Evolutionary conservation across 1,284 basidiomycete species (phyloP).

Genomic region (Laetiporus sulphureus): DNA sequence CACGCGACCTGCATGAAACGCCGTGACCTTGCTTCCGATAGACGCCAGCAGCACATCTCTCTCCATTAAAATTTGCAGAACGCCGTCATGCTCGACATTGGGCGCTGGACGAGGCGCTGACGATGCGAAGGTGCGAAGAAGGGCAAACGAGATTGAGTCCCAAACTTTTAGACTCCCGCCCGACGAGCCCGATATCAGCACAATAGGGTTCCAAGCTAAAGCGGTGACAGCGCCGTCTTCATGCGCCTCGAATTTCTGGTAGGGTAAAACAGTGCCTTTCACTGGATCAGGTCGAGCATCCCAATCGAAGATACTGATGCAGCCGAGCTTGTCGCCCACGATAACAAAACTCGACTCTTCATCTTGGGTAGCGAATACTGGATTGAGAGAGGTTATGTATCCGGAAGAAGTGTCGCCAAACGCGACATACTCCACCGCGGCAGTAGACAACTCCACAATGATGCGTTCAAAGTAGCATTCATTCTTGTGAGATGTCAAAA

Average conservation of each 20-base stretch:
- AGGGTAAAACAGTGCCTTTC: conserved; percentile 20
- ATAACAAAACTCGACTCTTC: conserved; percentile 44
- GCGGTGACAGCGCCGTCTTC: conserved; percentile 53
- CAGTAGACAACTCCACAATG: conserved; percentile 27
- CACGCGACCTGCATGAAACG: conserved; percentile 57
- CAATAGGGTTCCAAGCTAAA: conserved; percentile 51
- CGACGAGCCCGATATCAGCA: conserved; percentile 58
- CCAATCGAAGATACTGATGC: conserved; percentile 56
- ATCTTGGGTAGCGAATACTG: conserved; percentile 35
- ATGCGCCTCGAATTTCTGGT: conserved; percentile 51
- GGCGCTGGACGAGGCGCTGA: conserved; percentile 34
- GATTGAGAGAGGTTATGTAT: conserved; percentile 36
- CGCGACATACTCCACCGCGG: conserved; percentile 28
- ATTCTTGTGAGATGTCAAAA: conserved; percentile 41
- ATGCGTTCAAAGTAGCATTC: conserved; percentile 43
- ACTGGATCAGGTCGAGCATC: conserved; percentile 13
- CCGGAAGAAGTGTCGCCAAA: conserved; percentile 51
- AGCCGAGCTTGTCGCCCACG: conserved; percentile 52
- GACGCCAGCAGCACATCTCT: conserved; percentile 57
- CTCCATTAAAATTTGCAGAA: conserved; percentile 59
- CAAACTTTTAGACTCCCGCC: conserved; percentile 59
- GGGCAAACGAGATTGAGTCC: conserved; percentile 59
- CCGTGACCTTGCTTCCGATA: conserved; percentile 58
- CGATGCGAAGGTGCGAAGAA: conserved; percentile 46
- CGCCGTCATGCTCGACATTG: conserved; percentile 37